phyloP scores from a whole-genome alignment of 106 monocot genomes.

The Allium cepa region DNA sequence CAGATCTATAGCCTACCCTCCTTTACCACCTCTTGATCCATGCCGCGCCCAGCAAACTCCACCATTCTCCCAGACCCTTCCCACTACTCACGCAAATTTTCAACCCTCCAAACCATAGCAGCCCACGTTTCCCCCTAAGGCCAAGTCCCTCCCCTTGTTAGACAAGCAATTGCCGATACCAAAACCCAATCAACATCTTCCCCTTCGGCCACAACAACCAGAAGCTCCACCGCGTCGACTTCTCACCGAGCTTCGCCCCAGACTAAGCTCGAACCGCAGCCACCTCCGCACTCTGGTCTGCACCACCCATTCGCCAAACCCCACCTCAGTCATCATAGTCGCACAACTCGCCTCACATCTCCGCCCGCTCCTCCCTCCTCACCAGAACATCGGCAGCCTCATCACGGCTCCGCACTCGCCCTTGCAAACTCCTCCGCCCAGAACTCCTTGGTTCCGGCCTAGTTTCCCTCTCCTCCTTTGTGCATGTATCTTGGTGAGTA shows the following conservation, averaged over 20 bases:
- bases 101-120: neutral
- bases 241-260: too few species aligned
- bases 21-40: too few species aligned
- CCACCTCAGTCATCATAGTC: too few species aligned
- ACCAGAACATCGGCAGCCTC: neutral
- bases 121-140: neutral
- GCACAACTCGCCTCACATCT: slow-evolving; percentile 1
- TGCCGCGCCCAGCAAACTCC: too few species aligned
- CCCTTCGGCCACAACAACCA: slow-evolving; percentile 17
- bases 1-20: too few species aligned
- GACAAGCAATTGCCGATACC: slow-evolving; percentile 15
- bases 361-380: neutral
- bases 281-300: slow-evolving; percentile 18
- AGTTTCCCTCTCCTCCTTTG: too few species aligned
- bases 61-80: too few species aligned
- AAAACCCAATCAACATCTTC: slow-evolving; percentile 5
- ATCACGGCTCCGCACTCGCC: slow-evolving; percentile 2
- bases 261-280: too few species aligned
- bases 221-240: slow-evolving; percentile 16
- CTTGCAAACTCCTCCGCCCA: neutral
- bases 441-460: neutral
- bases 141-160: slow-evolving; percentile 1
- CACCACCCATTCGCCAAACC: too few species aligned
- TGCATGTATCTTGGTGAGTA: too few species aligned
- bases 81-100: too few species aligned